A percentile compares a stretch with the other conserved stretches of the same genome.
phyloP scores from a whole-genome alignment of 2,329 filamentous ascomycete species.

The Colletotrichum sp. region DNA sequence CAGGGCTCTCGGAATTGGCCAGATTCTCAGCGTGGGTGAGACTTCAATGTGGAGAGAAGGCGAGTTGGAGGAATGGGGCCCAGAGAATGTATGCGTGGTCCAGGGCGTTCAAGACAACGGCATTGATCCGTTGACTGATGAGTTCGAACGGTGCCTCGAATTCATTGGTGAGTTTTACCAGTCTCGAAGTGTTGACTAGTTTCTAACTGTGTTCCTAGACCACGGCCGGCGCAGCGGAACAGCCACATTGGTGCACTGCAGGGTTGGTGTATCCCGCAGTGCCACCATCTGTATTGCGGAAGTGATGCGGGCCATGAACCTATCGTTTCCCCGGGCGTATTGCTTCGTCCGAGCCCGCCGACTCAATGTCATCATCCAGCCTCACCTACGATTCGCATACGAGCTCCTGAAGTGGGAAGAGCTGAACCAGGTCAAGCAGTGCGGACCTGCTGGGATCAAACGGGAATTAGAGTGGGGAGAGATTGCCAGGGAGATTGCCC shows the following conservation, averaged over 20 bases:
- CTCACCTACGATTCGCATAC: slow-evolving; percentile 92
- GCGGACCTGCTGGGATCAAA: slow-evolving; percentile 49
- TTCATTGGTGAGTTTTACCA: slow-evolving; percentile 80
- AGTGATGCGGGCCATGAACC: slow-evolving; percentile 81
- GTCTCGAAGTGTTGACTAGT: not conserved
- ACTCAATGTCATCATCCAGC: slow-evolving; percentile 97
- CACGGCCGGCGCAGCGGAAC: slow-evolving; percentile 77
- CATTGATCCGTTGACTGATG: slow-evolving; percentile 86
- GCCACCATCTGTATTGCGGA: slow-evolving; percentile 99
- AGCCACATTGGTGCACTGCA: slow-evolving; percentile 93
- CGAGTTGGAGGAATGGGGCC: slow-evolving; percentile 74
- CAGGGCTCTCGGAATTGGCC: slow-evolving; percentile 78
- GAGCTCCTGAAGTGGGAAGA: slow-evolving; percentile 98
- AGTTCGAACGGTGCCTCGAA: slow-evolving; percentile 84
- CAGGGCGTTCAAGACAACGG: slow-evolving; percentile 95
- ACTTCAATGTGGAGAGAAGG: slow-evolving; percentile 80
- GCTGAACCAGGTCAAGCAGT: slow-evolving; percentile 59
- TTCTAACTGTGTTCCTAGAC: slow-evolving; percentile 55
- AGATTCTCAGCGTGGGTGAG: slow-evolving; percentile 93
- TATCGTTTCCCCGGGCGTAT: slow-evolving; percentile 92
- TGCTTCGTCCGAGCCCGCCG: slow-evolving; percentile 93
- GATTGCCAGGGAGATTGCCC: slow-evolving; percentile 86
- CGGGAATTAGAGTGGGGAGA: slow-evolving; percentile 92
- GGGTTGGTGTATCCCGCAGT: slow-evolving; percentile 92
- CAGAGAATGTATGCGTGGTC: slow-evolving; percentile 80